phyloP scores from a whole-genome alignment of 2,329 filamentous ascomycete genomes.

The Mycosphaerella sp. region DNA sequence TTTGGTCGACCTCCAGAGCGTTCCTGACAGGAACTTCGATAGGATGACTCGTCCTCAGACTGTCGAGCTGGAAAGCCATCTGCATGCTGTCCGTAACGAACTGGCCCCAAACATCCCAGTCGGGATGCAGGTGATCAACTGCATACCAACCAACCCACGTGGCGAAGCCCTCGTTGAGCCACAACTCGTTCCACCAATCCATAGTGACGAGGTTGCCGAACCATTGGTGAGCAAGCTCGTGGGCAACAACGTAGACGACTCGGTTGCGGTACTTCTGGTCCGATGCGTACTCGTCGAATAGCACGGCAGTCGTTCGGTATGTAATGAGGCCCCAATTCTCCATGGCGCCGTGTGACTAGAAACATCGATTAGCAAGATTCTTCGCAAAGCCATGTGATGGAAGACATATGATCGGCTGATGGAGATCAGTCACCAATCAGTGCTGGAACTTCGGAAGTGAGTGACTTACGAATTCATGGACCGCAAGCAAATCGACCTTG shows the following conservation, averaged over 20 bases:
- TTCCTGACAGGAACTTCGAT: slow-evolving; percentile 94
- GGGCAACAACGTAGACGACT: slow-evolving; percentile 95
- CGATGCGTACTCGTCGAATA: slow-evolving; percentile 91
- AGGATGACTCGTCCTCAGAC: slow-evolving; percentile 84
- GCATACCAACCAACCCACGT: slow-evolving; percentile 98
- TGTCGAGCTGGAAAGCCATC: slow-evolving; percentile 82
- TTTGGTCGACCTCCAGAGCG: slow-evolving; percentile 93
- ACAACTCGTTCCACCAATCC: slow-evolving; percentile 75
- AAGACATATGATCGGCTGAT: slow-evolving; percentile 40
- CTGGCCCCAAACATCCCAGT: slow-evolving; percentile 97
- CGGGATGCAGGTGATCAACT: slow-evolving; percentile 83
- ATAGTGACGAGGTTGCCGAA: slow-evolving; percentile 93
- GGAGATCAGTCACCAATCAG: slow-evolving; percentile 18
- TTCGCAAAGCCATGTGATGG: not conserved
- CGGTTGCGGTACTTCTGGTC: slow-evolving; percentile 87
- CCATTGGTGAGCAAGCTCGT: slow-evolving; percentile 95
- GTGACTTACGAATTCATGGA: slow-evolving; percentile 76
- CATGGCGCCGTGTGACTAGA: slow-evolving; percentile 67
- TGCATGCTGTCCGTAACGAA: slow-evolving; percentile 95
- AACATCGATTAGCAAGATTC: slow-evolving; percentile 36
- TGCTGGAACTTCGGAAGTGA: slow-evolving; percentile 17
- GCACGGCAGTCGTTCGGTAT: slow-evolving; percentile 80
- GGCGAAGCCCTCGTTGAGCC: slow-evolving; percentile 90
- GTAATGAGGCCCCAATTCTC: slow-evolving; percentile 97
- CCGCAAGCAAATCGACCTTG: slow-evolving; percentile 83